These are phyloP conservation scores for Raffaelea ambrosiae DNA, from an alignment of 2,329 filamentous ascomycete species.

Conservation along the genomic window DNA sequence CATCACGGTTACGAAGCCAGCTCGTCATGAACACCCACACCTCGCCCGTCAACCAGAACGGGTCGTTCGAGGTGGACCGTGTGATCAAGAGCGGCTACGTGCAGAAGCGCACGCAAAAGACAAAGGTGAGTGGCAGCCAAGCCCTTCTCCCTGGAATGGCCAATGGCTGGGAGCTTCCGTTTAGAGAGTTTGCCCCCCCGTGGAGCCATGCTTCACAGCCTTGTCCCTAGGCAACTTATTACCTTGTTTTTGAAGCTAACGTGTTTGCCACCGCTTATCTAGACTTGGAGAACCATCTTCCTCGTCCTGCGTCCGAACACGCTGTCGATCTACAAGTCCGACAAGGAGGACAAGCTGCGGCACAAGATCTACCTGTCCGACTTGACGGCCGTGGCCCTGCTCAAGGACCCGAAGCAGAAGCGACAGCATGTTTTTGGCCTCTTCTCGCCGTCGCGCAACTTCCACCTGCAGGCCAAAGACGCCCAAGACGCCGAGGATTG, in stretches of 20 bases:
- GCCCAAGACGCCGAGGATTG: constrained; percentile 73
- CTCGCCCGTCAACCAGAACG: constrained; percentile 86
- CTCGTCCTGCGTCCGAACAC: constrained; percentile 85
- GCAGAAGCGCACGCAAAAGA: constrained; percentile 84
- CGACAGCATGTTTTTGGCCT: constrained; percentile 83
- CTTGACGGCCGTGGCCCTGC: constrained; percentile 78
- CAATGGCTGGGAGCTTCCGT: too few species aligned
- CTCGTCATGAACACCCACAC: constrained; percentile 52
- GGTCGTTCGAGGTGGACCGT: constrained; percentile 91
- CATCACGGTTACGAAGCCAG: constrained; percentile 28
- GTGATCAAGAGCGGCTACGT: constrained; percentile 85
- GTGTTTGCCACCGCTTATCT: not conserved
- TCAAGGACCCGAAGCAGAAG: constrained; percentile 83
- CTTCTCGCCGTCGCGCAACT: constrained; percentile 86
- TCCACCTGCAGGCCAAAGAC: constrained; percentile 72
- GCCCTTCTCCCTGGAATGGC: too few species aligned
- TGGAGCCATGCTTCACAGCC: too few species aligned
- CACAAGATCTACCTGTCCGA: constrained; percentile 85
- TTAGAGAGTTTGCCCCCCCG: too few species aligned
- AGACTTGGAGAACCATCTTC: constrained; percentile 87
- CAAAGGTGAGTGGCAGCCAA: constrained; percentile 60
- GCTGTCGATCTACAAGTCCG: constrained; percentile 87
- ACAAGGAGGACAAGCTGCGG: constrained; percentile 80
- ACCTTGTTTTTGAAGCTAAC: constrained; percentile 1
- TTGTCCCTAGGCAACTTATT: too few species aligned